Conservation (phyloP, 257 asterid species). For the Pogostemon cablin region DNA sequence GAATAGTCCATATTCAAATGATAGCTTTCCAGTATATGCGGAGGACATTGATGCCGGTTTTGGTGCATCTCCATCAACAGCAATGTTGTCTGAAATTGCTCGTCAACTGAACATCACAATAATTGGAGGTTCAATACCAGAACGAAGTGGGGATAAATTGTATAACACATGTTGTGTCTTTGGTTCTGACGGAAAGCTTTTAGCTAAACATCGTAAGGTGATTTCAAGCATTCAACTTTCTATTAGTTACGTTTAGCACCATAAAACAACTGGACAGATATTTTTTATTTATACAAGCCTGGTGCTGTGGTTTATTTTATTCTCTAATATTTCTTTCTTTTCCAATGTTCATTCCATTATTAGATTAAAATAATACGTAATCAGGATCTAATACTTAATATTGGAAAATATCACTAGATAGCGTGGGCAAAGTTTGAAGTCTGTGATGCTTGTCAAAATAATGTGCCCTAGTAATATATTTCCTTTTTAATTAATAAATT, state of each 20-base stretch:
- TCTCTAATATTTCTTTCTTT: slow-evolving; percentile 6
- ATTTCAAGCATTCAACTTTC: slow-evolving; percentile 24
- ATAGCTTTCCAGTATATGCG: slow-evolving; percentile 90
- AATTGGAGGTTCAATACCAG: slow-evolving; percentile 95
- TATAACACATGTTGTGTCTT: slow-evolving; percentile 90
- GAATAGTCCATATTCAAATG: slow-evolving; percentile 96
- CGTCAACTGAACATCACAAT: slow-evolving; percentile 69
- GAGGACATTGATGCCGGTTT: slow-evolving; percentile 96
- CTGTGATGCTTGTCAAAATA: slow-evolving; percentile 13
- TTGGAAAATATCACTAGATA: neutral
- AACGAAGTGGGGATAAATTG: slow-evolving; percentile 79
- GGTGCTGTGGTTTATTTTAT: neutral
- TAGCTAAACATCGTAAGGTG: slow-evolving; percentile 97
- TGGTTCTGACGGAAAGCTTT: slow-evolving; percentile 82
- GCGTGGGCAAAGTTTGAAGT: neutral
- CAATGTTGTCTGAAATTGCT: slow-evolving; percentile 89
- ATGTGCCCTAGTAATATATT: neutral
- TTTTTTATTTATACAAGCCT: slow-evolving; percentile 6
- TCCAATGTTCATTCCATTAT: neutral
- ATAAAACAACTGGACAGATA: neutral
- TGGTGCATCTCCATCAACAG: slow-evolving; percentile 85
- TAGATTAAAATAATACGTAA: slow-evolving; percentile 1
- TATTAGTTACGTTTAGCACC: slow-evolving; percentile 11
- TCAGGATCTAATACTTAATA: slow-evolving; percentile 11
- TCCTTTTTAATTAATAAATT: neutral